Percentiles rank a stretch among this genome's conserved stretches.
These are phyloP conservation scores for Cordyceps fumosorosea DNA, from an alignment of 2,329 filamentous ascomycete genomes.

Conservation along the genomic window DNA sequence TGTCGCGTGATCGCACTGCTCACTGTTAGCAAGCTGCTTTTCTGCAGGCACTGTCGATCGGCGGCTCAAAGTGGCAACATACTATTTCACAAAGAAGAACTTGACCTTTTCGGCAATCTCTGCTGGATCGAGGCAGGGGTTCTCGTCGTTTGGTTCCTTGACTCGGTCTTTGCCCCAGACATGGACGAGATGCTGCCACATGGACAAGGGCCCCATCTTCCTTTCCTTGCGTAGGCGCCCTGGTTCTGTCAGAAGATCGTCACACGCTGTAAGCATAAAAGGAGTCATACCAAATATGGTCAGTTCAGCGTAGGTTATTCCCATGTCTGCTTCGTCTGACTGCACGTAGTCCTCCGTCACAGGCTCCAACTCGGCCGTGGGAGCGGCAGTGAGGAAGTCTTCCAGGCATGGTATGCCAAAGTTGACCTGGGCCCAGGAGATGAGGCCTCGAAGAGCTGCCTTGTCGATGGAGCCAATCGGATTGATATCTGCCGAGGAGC, in stretches of 20 bases:
- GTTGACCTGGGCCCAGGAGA: constrained; percentile 46
- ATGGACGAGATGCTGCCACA: constrained; percentile 31
- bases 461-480: constrained; percentile 35
- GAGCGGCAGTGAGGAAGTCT: constrained; percentile 54
- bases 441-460: constrained; percentile 59
- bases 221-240: too few relatives aligned
- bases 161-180: constrained; percentile 33
- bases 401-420: constrained; percentile 57
- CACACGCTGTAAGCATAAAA: constrained; percentile 20
- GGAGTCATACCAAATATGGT: constrained; percentile 26
- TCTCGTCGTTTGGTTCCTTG: constrained; percentile 15
- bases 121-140: constrained; percentile 14
- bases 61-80: too few relatives aligned
- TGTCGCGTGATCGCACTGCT: too few relatives aligned
- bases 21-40: too few relatives aligned
- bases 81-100: too few relatives aligned
- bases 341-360: constrained; percentile 32
- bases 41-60: too few relatives aligned
- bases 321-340: constrained; percentile 37
- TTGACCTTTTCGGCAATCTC: constrained; percentile 37
- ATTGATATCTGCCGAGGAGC: constrained; percentile 36
- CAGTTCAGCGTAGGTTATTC: constrained; percentile 36
- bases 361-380: constrained; percentile 46
- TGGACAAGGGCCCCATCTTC: constrained; percentile 22
- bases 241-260: constrained; percentile 31